Evolutionary conservation across 1,284 basidiomycete genomes (phyloP).

Genomic region (Melanopsichium pennsylvanicum): DNA sequence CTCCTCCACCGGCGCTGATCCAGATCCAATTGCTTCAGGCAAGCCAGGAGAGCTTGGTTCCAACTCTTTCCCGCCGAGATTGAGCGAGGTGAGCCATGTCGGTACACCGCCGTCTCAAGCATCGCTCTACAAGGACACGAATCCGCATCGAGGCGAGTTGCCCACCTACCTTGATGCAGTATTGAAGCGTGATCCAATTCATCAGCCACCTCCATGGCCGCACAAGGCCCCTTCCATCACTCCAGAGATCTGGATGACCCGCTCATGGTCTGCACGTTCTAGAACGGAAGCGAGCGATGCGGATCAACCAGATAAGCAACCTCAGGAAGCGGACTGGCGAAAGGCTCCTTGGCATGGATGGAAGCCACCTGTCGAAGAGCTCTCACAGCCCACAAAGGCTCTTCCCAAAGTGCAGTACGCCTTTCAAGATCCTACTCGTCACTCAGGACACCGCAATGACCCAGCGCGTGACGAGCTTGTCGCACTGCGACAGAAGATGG

Average conservation of each 20-base stretch:
- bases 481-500: conserved; percentile 62
- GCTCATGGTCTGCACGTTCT: conserved; percentile 50
- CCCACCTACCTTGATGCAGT: conserved; percentile 27
- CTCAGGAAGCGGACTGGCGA: conserved; percentile 52
- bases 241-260: conserved; percentile 25
- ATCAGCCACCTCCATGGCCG: conserved; percentile 41
- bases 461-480: conserved; percentile 45
- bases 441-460: conserved; percentile 48
- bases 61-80: conserved; percentile 21
- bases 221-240: conserved; percentile 35
- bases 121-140: conserved; percentile 32
- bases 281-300: conserved; percentile 49
- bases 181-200: conserved; percentile 37
- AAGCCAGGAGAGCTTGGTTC: conserved; percentile 9
- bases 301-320: conserved; percentile 40
- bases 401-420: conserved; percentile 51
- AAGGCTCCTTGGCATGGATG: conserved; percentile 42
- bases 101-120: conserved; percentile 10
- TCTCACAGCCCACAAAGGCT: conserved; percentile 10
- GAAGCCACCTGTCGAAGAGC: conserved; percentile 51
- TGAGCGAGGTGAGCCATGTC: conserved; percentile 13
- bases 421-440: conserved; percentile 44
- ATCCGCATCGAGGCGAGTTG: conserved; percentile 55
- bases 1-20: background rate
- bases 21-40: background rate